Percentiles rank a stretch among this genome's conserved stretches.
These are phyloP conservation scores for Nakazawaea ishiwadae DNA, from an alignment of 805 yeast genomes.

Conservation along the genomic window DNA sequence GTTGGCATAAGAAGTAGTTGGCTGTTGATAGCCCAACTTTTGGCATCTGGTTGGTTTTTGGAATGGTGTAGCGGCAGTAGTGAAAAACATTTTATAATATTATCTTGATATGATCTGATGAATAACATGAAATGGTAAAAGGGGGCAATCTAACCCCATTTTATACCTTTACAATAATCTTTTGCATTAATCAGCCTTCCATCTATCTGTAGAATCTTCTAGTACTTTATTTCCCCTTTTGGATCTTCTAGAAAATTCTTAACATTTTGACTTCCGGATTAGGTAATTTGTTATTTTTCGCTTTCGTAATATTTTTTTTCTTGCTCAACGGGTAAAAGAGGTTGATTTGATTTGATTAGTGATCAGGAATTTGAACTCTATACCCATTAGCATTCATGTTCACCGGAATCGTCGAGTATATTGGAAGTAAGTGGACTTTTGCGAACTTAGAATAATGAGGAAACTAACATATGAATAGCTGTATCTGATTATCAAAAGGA, in stretches of 20 bases:
- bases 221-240: not conserved
- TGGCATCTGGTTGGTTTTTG: constrained; percentile 2
- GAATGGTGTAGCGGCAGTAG: not conserved
- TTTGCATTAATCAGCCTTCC: not conserved
- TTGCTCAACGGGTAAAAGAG: too few relatives aligned
- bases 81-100: not conserved
- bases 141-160: too few relatives aligned
- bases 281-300: not conserved
- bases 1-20: not conserved
- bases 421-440: constrained; percentile 46
- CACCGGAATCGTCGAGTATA: constrained; percentile 86
- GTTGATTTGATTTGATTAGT: not conserved
- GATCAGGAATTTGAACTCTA: not conserved
- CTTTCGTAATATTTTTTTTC: not conserved
- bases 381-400: constrained; percentile 53
- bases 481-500: constrained; percentile 41
- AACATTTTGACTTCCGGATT: not conserved
- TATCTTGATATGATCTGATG: too few relatives aligned
- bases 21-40: not conserved
- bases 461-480: constrained; percentile 13
- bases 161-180: not conserved
- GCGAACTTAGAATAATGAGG: constrained; percentile 20
- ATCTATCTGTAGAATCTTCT: constrained; percentile 5
- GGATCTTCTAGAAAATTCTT: constrained; percentile 5
- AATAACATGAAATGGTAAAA: too few relatives aligned